A percentile compares a stretch with the other conserved stretches of the same genome.
Conservation (phyloP, 2,329 filamentous ascomycete species). For the Lachnellula arida region DNA sequence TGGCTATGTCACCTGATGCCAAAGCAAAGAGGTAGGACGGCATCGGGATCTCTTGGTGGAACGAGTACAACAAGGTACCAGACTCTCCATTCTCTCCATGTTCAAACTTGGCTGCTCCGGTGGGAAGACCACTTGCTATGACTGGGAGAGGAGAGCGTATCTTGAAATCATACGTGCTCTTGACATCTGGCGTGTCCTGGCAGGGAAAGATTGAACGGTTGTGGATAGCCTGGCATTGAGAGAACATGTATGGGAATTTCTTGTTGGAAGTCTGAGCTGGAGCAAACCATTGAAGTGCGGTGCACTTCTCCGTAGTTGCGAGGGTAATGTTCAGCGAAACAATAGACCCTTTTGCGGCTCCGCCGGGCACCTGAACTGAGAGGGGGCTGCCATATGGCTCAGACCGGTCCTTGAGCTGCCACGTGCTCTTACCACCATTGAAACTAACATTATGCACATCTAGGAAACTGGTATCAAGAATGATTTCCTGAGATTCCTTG, state of each 20-base stretch:
- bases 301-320: conserved; percentile 81
- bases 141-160: conserved; percentile 83
- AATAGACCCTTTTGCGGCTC: conserved; percentile 47
- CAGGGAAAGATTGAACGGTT: conserved; percentile 91
- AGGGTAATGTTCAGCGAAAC: conserved; percentile 61
- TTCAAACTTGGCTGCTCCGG: conserved; percentile 46
- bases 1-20: conserved; percentile 78
- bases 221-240: conserved; percentile 95
- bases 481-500: conserved; percentile 66
- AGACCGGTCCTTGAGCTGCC: conserved; percentile 59
- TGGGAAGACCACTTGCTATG: conserved; percentile 78
- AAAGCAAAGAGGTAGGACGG: conserved; percentile 94
- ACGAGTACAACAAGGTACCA: conserved; percentile 65
- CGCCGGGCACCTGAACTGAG: conserved; percentile 55
- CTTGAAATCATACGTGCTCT: conserved; percentile 89
- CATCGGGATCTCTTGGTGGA: conserved; percentile 88
- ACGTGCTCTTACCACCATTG: conserved; percentile 57
- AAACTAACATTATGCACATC: conserved; percentile 68
- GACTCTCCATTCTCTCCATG: conserved; percentile 48
- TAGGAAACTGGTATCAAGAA: conserved; percentile 85
- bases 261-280: conserved; percentile 92
- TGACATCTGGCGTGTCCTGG: conserved; percentile 95
- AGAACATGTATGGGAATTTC: conserved; percentile 96
- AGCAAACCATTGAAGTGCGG: conserved; percentile 91
- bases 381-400: conserved; percentile 74